phyloP scores from a whole-genome alignment of 2,329 filamentous ascomycete genomes.

The Fusarium foetens region DNA sequence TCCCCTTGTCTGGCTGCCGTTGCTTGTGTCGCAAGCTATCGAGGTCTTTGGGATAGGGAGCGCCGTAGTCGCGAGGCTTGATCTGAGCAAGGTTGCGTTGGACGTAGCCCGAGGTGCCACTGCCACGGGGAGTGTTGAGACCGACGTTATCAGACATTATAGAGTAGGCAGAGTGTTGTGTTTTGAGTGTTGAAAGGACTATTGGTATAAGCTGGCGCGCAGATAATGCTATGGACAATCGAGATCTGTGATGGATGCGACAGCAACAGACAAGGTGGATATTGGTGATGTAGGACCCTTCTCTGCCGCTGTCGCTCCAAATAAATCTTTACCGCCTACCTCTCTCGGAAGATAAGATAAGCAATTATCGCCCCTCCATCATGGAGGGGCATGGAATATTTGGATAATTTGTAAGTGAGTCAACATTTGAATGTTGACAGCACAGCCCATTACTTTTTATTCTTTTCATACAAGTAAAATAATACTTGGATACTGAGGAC shows the following conservation, averaged over 20 bases:
- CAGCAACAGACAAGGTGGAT: slow-evolving; percentile 10
- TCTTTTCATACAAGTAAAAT: background rate
- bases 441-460: background rate
- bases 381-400: slow-evolving; percentile 37
- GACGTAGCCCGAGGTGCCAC: slow-evolving; percentile 96
- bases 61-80: slow-evolving; percentile 80
- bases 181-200: background rate
- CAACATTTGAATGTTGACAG: slow-evolving; percentile 14
- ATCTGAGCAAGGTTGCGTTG: slow-evolving; percentile 94
- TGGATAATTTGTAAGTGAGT: slow-evolving; percentile 39
- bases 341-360: slow-evolving; percentile 27
- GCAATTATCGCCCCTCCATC: slow-evolving; percentile 22
- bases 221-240: background rate
- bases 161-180: background rate
- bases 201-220: background rate
- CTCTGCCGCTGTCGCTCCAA: background rate
- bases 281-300: slow-evolving; percentile 33
- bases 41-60: slow-evolving; percentile 79
- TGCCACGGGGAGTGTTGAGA: slow-evolving; percentile 91
- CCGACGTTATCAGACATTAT: slow-evolving; percentile 97
- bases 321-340: slow-evolving; percentile 15
- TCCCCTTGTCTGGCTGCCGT: slow-evolving; percentile 88
- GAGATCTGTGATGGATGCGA: slow-evolving; percentile 14
- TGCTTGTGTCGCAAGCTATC: slow-evolving; percentile 78
- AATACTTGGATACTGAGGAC: background rate